phyloP scores from a whole-genome alignment of 2,329 filamentous ascomycete genomes.

The Lasiodiplodia citricola region DNA sequence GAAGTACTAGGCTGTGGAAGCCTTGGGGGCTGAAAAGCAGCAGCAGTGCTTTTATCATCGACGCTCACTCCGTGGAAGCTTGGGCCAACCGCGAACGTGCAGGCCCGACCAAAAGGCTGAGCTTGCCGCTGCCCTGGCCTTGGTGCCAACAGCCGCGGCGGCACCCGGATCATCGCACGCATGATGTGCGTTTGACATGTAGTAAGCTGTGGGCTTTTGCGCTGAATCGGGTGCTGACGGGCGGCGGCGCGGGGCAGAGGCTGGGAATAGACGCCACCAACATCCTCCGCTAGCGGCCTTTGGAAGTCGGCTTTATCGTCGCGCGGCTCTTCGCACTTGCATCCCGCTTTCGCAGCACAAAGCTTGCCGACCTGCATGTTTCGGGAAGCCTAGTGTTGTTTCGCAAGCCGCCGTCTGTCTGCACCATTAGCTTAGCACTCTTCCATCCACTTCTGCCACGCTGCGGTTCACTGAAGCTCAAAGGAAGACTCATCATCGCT shows the following conservation, averaged over 20 bases:
- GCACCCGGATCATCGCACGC: constrained; percentile 9
- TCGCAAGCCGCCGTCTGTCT: neutral
- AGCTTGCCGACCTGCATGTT: constrained; percentile 1
- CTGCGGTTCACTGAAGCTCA: neutral
- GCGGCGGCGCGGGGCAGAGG: constrained; percentile 18
- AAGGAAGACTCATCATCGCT: neutral
- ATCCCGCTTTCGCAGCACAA: neutral
- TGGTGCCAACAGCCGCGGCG: constrained; percentile 13
- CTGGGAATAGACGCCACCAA: neutral
- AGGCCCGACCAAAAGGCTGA: neutral
- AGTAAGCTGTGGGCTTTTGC: constrained; percentile 5
- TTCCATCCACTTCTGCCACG: neutral
- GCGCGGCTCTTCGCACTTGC: constrained; percentile 16
- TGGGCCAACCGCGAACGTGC: constrained; percentile 5
- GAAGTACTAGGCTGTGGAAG: constrained; percentile 12
- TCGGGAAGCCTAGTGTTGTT: constrained; percentile 6
- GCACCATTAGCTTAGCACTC: neutral
- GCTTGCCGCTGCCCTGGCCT: neutral
- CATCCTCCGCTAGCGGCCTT: constrained; percentile 11
- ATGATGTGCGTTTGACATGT: constrained; percentile 16
- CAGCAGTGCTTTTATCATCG: neutral
- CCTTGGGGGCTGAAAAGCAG: constrained; percentile 18
- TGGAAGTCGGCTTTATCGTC: neutral
- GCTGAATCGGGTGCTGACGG: constrained; percentile 17
- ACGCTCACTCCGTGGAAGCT: neutral